A percentile compares a stretch with the other conserved stretches of the same genome.
Conservation (phyloP, 306 rosid species). For the Erythrophleum fordii region DNA sequence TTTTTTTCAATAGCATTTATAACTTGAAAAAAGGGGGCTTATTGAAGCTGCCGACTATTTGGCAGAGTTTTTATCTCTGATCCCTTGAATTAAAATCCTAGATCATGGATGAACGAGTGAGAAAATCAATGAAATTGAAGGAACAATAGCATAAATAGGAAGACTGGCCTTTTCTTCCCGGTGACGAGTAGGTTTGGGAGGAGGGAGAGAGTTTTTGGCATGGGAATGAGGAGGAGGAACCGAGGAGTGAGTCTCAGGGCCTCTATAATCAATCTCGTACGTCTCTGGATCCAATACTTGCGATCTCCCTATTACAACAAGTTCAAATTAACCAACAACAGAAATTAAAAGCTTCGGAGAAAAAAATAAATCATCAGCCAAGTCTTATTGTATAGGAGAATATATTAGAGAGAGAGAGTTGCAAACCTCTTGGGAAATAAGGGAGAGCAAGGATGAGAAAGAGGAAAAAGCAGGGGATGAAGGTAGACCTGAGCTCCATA, state of each 20-base stretch:
- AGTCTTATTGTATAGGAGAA: background rate
- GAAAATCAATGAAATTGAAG: background rate
- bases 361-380: too few species aligned
- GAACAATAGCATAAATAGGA: background rate
- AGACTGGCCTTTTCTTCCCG: constrained; percentile 45
- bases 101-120: background rate
- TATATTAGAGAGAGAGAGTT: background rate
- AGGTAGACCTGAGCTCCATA: constrained; percentile 60
- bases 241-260: constrained; percentile 86
- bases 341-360: too few species aligned
- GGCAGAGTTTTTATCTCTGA: background rate
- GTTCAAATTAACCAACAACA: background rate
- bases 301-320: constrained; percentile 43
- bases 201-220: constrained; percentile 34
- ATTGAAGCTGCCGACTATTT: too few species aligned
- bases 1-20: too few species aligned
- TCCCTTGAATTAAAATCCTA: background rate
- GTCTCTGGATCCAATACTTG: constrained; percentile 51
- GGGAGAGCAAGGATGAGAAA: constrained; percentile 56
- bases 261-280: constrained; percentile 84
- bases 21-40: too few species aligned
- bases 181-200: constrained; percentile 15
- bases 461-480: constrained; percentile 40
- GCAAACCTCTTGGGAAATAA: constrained; percentile 50
- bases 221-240: constrained; percentile 63